Percentiles rank a stretch among this genome's conserved stretches.
Conservation (phyloP, 2,329 filamentous ascomycete species). For the Septoria petroselini region DNA sequence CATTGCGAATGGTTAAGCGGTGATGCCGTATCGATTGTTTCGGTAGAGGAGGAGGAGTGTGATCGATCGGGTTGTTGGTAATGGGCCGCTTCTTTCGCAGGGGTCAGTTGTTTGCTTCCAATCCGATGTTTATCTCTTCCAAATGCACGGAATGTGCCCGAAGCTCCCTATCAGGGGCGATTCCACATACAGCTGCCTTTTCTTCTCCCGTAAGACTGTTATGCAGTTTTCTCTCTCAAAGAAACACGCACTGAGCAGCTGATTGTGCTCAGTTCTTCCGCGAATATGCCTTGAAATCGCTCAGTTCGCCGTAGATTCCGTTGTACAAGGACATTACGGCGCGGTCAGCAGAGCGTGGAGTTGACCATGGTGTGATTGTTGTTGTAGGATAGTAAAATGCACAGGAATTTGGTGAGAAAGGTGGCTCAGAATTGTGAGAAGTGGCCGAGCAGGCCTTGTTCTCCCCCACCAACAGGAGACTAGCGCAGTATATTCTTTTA, state of each 20-base stretch:
- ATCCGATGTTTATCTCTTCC: background rate
- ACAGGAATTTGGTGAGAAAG: background rate
- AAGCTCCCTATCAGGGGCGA: too few species aligned
- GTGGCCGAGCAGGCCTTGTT: too few species aligned
- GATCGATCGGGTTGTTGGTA: background rate
- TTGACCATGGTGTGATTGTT: background rate
- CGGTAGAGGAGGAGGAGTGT: background rate
- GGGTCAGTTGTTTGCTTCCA: background rate
- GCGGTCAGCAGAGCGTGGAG: slow-evolving; percentile 6
- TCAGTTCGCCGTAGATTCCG: slow-evolving; percentile 34
- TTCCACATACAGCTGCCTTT: too few species aligned
- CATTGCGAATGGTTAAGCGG: slow-evolving; percentile 54
- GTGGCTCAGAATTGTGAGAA: too few species aligned
- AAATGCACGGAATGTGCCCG: background rate
- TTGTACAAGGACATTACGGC: slow-evolving; percentile 37
- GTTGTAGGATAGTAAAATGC: too few species aligned
- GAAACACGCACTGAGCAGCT: too few species aligned
- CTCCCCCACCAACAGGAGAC: too few species aligned
- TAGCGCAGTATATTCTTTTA: too few species aligned
- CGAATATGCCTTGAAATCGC: slow-evolving; percentile 34
- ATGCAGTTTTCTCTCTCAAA: slow-evolving; percentile 10
- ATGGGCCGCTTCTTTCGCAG: background rate
- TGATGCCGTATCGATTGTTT: background rate
- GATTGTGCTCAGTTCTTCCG: slow-evolving; percentile 20
- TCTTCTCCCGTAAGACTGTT: slow-evolving; percentile 14